phyloP scores from a whole-genome alignment of 805 yeast species.

The Spencermartinsiella europaea region DNA sequence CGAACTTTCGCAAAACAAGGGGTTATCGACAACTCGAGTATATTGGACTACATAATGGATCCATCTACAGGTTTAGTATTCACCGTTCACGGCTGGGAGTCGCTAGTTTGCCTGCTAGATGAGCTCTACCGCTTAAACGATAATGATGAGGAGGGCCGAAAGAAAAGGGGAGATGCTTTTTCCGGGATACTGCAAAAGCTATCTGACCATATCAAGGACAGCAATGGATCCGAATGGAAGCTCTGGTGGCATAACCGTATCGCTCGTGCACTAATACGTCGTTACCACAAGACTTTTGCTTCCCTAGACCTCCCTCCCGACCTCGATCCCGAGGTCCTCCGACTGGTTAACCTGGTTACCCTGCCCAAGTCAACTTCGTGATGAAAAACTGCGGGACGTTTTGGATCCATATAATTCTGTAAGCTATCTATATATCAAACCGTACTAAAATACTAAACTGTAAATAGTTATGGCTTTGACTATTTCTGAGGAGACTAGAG shows the following conservation, averaged over 20 bases:
- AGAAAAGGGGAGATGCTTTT: background rate
- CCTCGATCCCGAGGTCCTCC: background rate
- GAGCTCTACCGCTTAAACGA: background rate
- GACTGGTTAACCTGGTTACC: background rate
- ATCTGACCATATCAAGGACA: conserved; percentile 1
- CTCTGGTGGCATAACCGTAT: conserved; percentile 12
- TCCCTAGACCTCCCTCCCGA: background rate
- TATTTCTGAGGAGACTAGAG: conserved; percentile 39
- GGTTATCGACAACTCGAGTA: conserved; percentile 38
- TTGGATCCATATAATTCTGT: too few relatives aligned
- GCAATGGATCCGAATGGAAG: conserved; percentile 7
- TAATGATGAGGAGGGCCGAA: background rate
- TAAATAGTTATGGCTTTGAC: conserved; percentile 17
- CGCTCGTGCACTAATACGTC: conserved; percentile 2
- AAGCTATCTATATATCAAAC: background rate
- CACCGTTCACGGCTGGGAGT: conserved; percentile 28
- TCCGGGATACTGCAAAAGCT: conserved; percentile 2
- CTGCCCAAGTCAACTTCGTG: background rate
- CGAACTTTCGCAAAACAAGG: conserved; percentile 46
- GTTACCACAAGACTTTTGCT: background rate
- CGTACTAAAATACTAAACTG: background rate
- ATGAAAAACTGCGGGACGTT: background rate
- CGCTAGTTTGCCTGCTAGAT: conserved; percentile 11
- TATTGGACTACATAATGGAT: conserved; percentile 27
- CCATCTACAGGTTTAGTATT: conserved; percentile 15